Conservation (phyloP, 2,329 filamentous ascomycete genomes). For the Trichoderma sp. region DNA sequence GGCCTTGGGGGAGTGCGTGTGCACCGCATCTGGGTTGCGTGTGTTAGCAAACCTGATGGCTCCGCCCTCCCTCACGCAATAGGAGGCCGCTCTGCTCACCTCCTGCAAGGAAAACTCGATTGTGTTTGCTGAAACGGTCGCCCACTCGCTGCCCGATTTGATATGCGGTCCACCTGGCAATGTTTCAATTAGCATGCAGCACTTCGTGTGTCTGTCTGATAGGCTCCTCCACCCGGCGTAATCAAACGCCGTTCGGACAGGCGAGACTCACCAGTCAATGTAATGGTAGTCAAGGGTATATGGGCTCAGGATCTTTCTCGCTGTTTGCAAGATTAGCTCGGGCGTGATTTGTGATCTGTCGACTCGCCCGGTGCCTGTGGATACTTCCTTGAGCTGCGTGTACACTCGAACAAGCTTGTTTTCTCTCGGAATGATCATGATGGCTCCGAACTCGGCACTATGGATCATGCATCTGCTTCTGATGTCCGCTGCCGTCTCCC, state of each 20-base stretch:
- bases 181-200: conserved; percentile 7
- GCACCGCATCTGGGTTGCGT: conserved; percentile 51
- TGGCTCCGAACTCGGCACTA: conserved; percentile 54
- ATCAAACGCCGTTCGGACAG: background rate
- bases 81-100: conserved; percentile 42
- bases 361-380: conserved; percentile 49
- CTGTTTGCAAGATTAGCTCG: conserved; percentile 61
- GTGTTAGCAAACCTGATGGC: background rate
- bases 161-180: conserved; percentile 40
- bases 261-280: conserved; percentile 58
- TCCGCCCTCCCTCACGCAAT: conserved; percentile 45
- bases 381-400: conserved; percentile 59
- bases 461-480: conserved; percentile 61
- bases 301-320: conserved; percentile 65
- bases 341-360: conserved; percentile 66
- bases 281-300: conserved; percentile 67
- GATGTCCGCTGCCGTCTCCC: conserved; percentile 47
- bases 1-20: conserved; percentile 60
- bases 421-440: conserved; percentile 67
- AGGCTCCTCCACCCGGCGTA: background rate
- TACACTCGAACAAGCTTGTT: conserved; percentile 64
- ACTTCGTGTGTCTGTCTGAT: background rate
- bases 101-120: conserved; percentile 68
- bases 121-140: conserved; percentile 54
- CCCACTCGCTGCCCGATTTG: conserved; percentile 68